Evolutionary conservation across 139 green algal genomes (phyloP).

Genomic region (Penium margaritaceum): DNA sequence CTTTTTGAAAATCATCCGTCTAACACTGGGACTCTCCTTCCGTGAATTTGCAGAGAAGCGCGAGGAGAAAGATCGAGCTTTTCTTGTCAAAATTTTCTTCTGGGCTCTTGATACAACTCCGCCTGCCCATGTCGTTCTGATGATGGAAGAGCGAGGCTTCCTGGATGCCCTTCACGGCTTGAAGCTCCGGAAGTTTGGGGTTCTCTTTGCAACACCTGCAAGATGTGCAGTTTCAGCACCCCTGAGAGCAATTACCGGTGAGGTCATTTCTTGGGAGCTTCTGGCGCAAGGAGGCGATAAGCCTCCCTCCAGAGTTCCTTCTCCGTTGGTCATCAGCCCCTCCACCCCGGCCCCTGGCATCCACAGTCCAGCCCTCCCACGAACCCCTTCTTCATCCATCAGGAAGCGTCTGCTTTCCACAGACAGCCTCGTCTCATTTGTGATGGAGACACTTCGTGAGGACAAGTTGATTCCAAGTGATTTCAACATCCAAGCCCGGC

Average conservation of each 20-base stretch:
- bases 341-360: not conserved
- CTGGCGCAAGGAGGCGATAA: no score
- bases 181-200: not conserved
- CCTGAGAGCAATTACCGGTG: no score
- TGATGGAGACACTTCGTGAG: not conserved
- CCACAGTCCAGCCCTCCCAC: not conserved
- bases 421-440: no score
- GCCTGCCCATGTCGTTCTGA: not conserved
- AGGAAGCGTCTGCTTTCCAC: no score
- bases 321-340: not conserved
- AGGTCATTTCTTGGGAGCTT: no score
- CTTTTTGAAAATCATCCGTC: not conserved
- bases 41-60: no score
- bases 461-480: not conserved
- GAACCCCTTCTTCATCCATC: not conserved
- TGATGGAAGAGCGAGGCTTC: no score
- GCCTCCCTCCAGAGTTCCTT: no score
- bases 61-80: no score
- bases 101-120: not conserved
- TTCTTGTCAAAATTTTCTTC: not conserved
- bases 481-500: not conserved
- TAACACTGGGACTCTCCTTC: no score
- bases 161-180: no score
- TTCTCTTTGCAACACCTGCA: not conserved
- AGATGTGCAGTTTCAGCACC: not conserved